Evolutionary conservation across 768 basidiomycete genomes (phyloP), one percentile per base, ranked within the genome.

Genomic region (Tephrocybe rancida): DNA sequence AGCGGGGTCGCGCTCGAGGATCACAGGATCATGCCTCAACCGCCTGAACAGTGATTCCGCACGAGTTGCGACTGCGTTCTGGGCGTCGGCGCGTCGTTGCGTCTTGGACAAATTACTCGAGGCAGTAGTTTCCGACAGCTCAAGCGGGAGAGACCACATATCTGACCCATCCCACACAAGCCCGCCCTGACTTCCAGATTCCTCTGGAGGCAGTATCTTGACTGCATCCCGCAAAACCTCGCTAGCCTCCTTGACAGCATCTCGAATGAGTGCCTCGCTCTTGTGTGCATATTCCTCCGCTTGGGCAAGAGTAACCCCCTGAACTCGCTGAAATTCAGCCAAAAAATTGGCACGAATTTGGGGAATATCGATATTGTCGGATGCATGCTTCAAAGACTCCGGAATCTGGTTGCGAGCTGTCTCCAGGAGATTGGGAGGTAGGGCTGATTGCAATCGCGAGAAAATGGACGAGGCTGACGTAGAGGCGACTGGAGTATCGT

Each of bases 181-280:
- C 3, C 79, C 82, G 24, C 58, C 52, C 27, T 62, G 63, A 26
- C 56, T 60, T 21, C 64, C 54, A 25, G 41, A 54, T 39, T 80
- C 80, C 32, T 89, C 86, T 1, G 95, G 95, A 0, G 95, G 95
- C 13, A 98, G 77, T 46, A 97, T 88, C 68, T 95, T 95, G 62
- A 98, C 92, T 10, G 92, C 93, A 45, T 98, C 95, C 48, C 80
- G 85, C 9, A 95, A 73, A 14, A 88, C 86, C 57, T 90, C 93
- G 52, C 90, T 82, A 6, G 90, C 89, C 62, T 92, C 91, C 62
- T 84, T 87, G 61, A 91, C 79, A 2, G 85, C 89, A 53, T 86
- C 87, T 35, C 82, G 76, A 26, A 88, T 66, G 29, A 87, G 63
- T 7, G 67, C 76, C 58, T 88, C 87, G 66, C 86, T 87, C 74